Evolutionary conservation across 306 rosid genomes (phyloP).

Genomic region (Cyclanthera cordifolia): DNA sequence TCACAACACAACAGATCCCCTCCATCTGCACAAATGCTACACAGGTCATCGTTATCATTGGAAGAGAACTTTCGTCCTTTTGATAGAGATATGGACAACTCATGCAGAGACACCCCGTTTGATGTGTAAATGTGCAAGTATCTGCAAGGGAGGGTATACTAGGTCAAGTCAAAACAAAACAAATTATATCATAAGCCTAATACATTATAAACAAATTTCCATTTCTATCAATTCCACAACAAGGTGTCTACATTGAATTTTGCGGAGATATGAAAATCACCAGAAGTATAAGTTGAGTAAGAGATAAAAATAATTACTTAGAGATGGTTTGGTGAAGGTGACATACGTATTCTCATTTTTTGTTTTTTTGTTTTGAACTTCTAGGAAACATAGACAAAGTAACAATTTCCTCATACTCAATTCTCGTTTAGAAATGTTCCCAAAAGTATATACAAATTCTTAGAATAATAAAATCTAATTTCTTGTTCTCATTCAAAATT

Average conservation of each 20-base stretch:
- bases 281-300: background rate
- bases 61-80: slow-evolving; percentile 42
- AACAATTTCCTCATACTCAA: too few species aligned
- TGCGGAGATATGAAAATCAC: background rate
- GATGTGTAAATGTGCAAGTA: slow-evolving; percentile 81
- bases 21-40: slow-evolving; percentile 66
- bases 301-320: background rate
- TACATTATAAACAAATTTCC: background rate
- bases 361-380: too few species aligned
- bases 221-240: background rate
- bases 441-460: background rate
- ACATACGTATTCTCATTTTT: too few species aligned
- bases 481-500: background rate
- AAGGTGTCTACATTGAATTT: background rate
- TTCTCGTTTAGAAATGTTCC: background rate
- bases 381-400: too few species aligned
- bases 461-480: background rate
- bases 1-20: slow-evolving; percentile 85
- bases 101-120: slow-evolving; percentile 90
- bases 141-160: slow-evolving; percentile 33
- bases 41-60: slow-evolving; percentile 64
- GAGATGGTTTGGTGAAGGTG: too few species aligned
- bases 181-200: background rate
- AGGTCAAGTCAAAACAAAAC: slow-evolving; percentile 12
- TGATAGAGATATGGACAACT: slow-evolving; percentile 58